phyloP scores from a whole-genome alignment of 2,329 filamentous ascomycete species.

The Fusarium sambucinum region DNA sequence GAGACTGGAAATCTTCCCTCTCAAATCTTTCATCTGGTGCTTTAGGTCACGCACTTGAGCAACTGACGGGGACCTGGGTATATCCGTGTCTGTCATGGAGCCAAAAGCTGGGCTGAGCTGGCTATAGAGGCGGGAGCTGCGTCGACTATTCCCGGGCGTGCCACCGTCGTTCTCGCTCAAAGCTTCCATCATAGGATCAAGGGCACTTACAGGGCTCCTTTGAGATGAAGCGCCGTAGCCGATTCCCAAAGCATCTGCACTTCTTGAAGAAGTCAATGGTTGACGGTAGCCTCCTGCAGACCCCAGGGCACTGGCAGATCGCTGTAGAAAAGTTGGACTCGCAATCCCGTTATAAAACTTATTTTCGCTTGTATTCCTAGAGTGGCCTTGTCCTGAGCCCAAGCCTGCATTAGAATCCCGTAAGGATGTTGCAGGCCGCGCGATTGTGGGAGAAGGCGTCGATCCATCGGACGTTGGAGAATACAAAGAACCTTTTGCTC shows the following conservation, averaged over 20 bases:
- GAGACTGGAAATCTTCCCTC: conserved; percentile 84
- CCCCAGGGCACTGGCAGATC: conserved; percentile 74
- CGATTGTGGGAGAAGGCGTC: conserved; percentile 64
- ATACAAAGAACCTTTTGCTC: conserved; percentile 77
- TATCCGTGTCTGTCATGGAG: conserved; percentile 58
- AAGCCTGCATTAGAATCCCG: conserved; percentile 37
- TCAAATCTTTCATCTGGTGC: conserved; percentile 86
- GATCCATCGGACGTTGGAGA: conserved; percentile 61
- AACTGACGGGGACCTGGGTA: conserved; percentile 77
- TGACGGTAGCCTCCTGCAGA: conserved; percentile 70
- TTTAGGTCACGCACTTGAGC: conserved; percentile 79
- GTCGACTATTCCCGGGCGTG: conserved; percentile 41
- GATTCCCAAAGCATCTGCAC: conserved; percentile 56
- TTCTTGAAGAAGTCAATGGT: conserved; percentile 58
- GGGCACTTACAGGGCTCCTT: conserved; percentile 56
- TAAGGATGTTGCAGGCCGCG: conserved; percentile 45
- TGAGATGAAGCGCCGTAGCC: conserved; percentile 49
- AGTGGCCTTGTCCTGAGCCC: conserved; percentile 45
- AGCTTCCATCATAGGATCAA: conserved; percentile 63
- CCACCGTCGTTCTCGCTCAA: conserved; percentile 65
- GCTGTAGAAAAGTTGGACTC: conserved; percentile 56
- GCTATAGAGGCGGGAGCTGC: conserved; percentile 43
- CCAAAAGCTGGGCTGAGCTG: conserved; percentile 62
- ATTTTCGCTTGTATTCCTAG: conserved; percentile 52
- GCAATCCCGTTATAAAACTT: conserved; percentile 48